Base-by-base conservation (phyloP, 2,329 filamentous ascomycete species). In the Neoscytalidium dimidiatum region DNA sequence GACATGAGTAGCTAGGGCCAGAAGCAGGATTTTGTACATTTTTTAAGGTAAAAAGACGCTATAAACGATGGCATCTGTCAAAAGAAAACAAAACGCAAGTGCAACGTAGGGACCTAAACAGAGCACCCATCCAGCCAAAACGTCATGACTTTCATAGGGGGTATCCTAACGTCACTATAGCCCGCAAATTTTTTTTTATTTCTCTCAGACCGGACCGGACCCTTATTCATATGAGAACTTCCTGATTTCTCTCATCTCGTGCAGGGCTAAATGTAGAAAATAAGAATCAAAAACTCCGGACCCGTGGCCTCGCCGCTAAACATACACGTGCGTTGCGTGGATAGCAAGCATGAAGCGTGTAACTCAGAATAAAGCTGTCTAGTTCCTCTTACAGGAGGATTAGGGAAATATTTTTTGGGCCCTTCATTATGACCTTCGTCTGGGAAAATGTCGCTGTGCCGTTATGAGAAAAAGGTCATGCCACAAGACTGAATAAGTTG, bases 41-140 rank as follows among this genome's bases (percentile, higher is more conserved):
- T 56, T 56, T 56, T n/a, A 28, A n/a, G 13, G 31, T 52, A 19
- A 43, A 57, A 26, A 43, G 29, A 57, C 23, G 53, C 53, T 44
- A 26, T 56, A 23, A 21, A 26, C 21, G 19, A 28, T 33, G 4
- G 44, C n/a, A 52, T 9, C 11, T 5, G 13, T 26, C 35, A 6
- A 41, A 26, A 23, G 26, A 43, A 8, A 7, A 31, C 4, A 4
- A 29, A 35, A 28, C 14, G 29, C 21, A 43, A 28, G 14, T 38
- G 51, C 17, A 56, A 56, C 17, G 38, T 41, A 28, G 56, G 13
- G 41, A 26, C 43, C 26, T 21, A 19, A 35, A 57, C 29, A 17
- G 21, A 60, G 28, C 44, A 21, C 56, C 56, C 56, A 60, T 60
- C 56, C 56, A 60, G 56, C 56, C 56, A 60, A 60, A 60, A 23